Evolutionary conservation across 2,329 filamentous ascomycete genomes (phyloP).

Genomic region (Hirsutella rhossiliensis): DNA sequence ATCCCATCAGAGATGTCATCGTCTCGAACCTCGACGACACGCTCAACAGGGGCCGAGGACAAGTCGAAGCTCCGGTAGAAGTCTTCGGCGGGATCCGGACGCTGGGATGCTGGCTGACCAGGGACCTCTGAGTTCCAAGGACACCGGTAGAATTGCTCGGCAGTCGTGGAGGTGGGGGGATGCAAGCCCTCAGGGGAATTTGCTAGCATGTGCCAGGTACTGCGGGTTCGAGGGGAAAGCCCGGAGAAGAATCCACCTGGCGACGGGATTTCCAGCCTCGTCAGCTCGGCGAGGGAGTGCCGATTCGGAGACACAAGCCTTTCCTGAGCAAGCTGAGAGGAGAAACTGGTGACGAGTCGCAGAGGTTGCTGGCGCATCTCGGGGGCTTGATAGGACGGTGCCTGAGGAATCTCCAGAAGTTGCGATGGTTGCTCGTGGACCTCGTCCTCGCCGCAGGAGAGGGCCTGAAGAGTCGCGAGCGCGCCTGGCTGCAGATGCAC

Average conservation of each 20-base stretch:
- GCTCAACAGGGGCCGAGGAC: constrained; percentile 46
- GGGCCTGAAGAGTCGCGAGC: constrained; percentile 66
- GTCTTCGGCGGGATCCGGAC: constrained; percentile 24
- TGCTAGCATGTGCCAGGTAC: constrained; percentile 64
- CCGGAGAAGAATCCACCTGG: constrained; percentile 87
- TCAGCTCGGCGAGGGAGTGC: constrained; percentile 59
- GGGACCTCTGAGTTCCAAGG: constrained; percentile 53
- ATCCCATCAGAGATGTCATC: constrained; percentile 44
- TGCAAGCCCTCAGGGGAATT: constrained; percentile 39
- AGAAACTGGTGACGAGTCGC: constrained; percentile 33
- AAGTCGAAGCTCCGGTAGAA: constrained; percentile 25
- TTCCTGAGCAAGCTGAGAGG: constrained; percentile 9
- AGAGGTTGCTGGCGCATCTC: constrained; percentile 41
- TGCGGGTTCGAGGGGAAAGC: constrained; percentile 60
- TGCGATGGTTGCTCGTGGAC: constrained; percentile 34
- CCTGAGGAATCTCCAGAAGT: constrained; percentile 31
- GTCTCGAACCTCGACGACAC: constrained; percentile 45
- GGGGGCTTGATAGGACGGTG: constrained; percentile 8
- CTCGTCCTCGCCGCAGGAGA: constrained; percentile 52
- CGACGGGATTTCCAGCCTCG: constrained; percentile 77
- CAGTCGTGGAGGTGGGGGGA: constrained; percentile 77
- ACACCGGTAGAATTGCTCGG: constrained; percentile 79
- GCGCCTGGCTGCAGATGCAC: constrained; percentile 69
- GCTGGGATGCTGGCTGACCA: constrained; percentile 21
- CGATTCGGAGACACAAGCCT: constrained; percentile 18